Percentiles rank a stretch among this genome's conserved stretches.
phyloP scores from a whole-genome alignment of 2,329 filamentous ascomycete species.

The Ceratocystis albifundus region DNA sequence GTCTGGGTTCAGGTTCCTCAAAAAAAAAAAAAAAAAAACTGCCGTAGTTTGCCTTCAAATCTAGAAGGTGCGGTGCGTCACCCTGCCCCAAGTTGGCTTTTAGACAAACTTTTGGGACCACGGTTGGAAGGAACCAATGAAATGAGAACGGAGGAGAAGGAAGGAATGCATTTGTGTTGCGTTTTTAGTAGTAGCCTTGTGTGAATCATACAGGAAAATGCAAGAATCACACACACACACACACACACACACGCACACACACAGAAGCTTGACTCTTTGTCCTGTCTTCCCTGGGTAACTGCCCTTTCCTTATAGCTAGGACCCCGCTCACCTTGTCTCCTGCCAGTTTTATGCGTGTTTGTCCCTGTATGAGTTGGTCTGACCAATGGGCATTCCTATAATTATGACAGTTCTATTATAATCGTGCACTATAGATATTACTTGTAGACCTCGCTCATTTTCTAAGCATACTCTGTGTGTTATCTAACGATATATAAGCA shows the following conservation, averaged over 20 bases:
- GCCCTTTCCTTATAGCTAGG: not conserved
- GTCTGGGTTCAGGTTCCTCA: not conserved
- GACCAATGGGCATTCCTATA: not conserved
- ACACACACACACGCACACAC: too few species aligned
- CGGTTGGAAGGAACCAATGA: not conserved
- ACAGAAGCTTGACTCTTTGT: not conserved
- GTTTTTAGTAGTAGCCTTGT: not conserved
- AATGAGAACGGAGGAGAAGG: not conserved
- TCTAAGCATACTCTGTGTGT: not conserved
- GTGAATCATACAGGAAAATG: not conserved
- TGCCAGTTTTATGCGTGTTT: not conserved
- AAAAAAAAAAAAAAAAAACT: not conserved
- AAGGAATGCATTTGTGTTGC: not conserved
- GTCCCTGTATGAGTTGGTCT: not conserved
- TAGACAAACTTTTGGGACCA: not conserved
- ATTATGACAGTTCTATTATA: not conserved
- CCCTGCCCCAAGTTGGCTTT: not conserved
- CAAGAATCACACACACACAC: too few species aligned
- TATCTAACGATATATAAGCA: not conserved
- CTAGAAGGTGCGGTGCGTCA: not conserved
- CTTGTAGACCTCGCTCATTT: not conserved
- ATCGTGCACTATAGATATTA: not conserved
- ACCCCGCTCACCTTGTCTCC: not conserved
- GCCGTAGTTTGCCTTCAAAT: conserved; percentile 1
- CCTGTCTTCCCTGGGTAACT: not conserved